A percentile compares a stretch with the other conserved stretches of the same genome.
Conservation (phyloP, 1,139 yeast genomes). For the Candida sp. region DNA sequence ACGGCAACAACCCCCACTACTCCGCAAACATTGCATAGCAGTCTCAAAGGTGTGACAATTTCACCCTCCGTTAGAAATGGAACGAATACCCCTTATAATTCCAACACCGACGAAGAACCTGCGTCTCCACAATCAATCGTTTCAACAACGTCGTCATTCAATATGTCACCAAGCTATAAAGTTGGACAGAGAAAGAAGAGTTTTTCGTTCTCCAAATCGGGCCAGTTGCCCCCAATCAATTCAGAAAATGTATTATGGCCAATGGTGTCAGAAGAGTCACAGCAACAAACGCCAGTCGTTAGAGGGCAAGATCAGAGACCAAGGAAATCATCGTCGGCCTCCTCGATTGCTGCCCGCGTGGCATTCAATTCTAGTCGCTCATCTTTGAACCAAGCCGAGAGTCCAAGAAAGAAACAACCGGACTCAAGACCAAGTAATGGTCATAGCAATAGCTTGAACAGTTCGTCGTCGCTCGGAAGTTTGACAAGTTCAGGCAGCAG, state of each 20-base stretch:
- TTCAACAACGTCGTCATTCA: constrained; percentile 16
- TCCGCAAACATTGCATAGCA: constrained; percentile 32
- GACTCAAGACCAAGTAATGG: constrained; percentile 4
- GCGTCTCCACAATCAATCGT: constrained; percentile 23
- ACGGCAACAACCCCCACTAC: constrained; percentile 13
- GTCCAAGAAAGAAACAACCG: constrained; percentile 7
- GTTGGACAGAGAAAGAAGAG: constrained; percentile 9
- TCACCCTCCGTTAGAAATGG: constrained; percentile 36
- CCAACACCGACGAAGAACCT: constrained; percentile 14
- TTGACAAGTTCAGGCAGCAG: constrained; percentile 9
- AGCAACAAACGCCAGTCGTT: not conserved
- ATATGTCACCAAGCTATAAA: constrained; percentile 10
- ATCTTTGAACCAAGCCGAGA: constrained; percentile 9
- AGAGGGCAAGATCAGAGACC: constrained; percentile 10
- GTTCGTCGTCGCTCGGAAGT: constrained; percentile 11
- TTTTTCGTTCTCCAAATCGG: constrained; percentile 15
- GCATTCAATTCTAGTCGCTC: constrained; percentile 30
- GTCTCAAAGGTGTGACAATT: constrained; percentile 40
- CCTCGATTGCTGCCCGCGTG: constrained; percentile 36
- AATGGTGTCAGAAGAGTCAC: constrained; percentile 7
- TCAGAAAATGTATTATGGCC: constrained; percentile 17
- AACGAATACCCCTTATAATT: not conserved
- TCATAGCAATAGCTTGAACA: constrained; percentile 9
- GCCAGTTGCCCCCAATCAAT: constrained; percentile 11
- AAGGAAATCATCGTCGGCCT: constrained; percentile 21